Conservation (phyloP, 495 filamentous ascomycete genomes). For the Aspergillus ellipticus region DNA sequence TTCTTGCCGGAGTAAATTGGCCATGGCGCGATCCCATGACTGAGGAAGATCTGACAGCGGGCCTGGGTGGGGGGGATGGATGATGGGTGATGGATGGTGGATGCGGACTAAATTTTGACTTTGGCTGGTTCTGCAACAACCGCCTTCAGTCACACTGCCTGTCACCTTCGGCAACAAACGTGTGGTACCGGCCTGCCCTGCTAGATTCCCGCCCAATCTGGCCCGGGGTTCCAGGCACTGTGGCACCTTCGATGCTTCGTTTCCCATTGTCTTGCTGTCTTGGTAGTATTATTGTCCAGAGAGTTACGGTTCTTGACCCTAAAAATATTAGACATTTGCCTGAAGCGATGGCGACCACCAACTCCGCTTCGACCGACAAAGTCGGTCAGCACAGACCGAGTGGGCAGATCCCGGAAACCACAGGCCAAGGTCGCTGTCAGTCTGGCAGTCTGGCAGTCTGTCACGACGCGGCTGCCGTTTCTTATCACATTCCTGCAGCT, state of each 20-base stretch:
- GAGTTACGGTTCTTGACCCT: too few species aligned
- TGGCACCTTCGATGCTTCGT: background rate
- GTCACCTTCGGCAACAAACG: background rate
- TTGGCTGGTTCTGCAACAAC: conserved; percentile 12
- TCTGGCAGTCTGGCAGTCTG: background rate
- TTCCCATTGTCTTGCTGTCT: too few species aligned
- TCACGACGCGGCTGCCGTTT: conserved; percentile 12
- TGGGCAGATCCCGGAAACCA: background rate
- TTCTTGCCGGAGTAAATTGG: background rate
- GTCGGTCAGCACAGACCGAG: background rate
- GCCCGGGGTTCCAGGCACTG: background rate
- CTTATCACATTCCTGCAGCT: conserved; percentile 18
- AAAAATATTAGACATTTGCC: too few species aligned
- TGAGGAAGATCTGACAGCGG: conserved; percentile 6
- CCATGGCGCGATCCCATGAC: background rate
- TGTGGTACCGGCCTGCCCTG: background rate
- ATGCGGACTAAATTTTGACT: conserved; percentile 1
- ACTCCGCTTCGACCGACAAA: too few species aligned
- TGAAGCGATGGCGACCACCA: too few species aligned
- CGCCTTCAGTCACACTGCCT: conserved; percentile 12
- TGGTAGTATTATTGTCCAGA: too few species aligned
- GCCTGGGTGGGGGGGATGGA: background rate
- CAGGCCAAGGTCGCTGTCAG: background rate
- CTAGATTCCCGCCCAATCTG: background rate
- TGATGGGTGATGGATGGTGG: background rate